Percentiles rank a stretch among this genome's conserved stretches.
Evolutionary conservation across 441 rosid genomes (phyloP).

Genomic region (Aquilaria agallochum): DNA sequence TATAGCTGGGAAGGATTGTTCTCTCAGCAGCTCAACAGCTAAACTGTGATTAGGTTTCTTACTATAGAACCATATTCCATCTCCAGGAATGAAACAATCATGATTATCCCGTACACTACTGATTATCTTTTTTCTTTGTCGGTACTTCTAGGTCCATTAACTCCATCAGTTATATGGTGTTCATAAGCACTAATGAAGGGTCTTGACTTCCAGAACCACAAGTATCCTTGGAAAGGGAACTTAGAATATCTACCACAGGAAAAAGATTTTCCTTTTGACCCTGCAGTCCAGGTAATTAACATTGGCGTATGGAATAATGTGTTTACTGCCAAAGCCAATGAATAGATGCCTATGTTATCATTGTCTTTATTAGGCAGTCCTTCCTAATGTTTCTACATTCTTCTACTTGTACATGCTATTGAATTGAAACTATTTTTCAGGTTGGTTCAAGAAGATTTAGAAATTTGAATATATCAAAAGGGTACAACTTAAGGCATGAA

Average conservation of each 20-base stretch:
- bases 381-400: too few relatives aligned
- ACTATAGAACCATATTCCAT: neutral
- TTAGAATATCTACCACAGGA: conserved; percentile 15
- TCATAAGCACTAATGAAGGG: conserved; percentile 38
- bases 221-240: conserved; percentile 22
- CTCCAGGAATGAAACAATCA: neutral
- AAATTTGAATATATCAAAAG: conserved; percentile 17
- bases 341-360: too few relatives aligned
- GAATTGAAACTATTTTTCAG: conserved; percentile 25
- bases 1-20: too few relatives aligned
- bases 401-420: neutral
- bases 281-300: conserved; percentile 26
- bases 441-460: conserved; percentile 8
- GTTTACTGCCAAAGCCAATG: too few relatives aligned
- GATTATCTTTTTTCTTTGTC: conserved; percentile 13
- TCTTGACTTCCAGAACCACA: conserved; percentile 16
- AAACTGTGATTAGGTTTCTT: too few relatives aligned
- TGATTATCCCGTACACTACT: neutral
- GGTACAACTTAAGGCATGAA: conserved; percentile 5
- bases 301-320: too few relatives aligned
- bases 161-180: conserved; percentile 39
- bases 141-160: conserved; percentile 36
- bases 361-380: too few relatives aligned
- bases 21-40: too few relatives aligned
- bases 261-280: conserved; percentile 12